Evolutionary conservation across 2,329 filamentous ascomycete genomes (phyloP), one percentile per base, ranked within the genome.

Genomic region (Emericellopsis atlantica): DNA sequence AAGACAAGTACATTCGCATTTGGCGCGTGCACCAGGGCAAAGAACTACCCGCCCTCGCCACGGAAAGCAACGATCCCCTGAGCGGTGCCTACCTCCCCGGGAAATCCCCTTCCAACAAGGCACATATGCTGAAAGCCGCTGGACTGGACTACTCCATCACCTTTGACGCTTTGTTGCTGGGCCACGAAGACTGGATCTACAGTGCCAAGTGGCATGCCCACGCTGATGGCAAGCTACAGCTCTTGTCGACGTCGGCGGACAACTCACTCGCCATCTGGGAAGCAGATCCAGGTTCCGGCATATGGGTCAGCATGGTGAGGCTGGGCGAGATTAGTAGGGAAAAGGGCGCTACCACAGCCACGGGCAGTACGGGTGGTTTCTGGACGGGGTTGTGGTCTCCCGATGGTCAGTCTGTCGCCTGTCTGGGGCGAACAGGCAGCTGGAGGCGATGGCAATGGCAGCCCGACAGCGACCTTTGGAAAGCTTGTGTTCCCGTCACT

Each of bases 141-240:
- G 68, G 62, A 1, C 67, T 66, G 4, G 80, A 81, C 48, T 90
- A 84, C 59, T 84, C 83, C 6, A 70, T 95, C 42, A 94, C 88
- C 0, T 96, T 98, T 49, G 92, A 98, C 59, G 92, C 92, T 1
- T 68, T 98, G 3, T 72, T 98, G 6, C 74, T 98, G 3, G 92
- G 92, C 8, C 92, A 98, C 54, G 92, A 98, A 56, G 92, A 98
- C 54, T 98, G 92, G 92, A 90, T 98, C 43, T 96, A 95, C 60
- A 93, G 84, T 42, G 81, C 85, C 2, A 69, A 71, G 41, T 95
- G 89, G 89, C 72, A 74, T 44, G 67, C 69, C 6, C 57, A 66
- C 35, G 53, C 61, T 12, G 62, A 66, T 44, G 61, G 56, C 15
- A 76, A 70, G 44, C 67, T 84, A 11, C 85, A 84, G 49, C 74